Conservation (phyloP, 2,329 filamentous ascomycete genomes). For the Aaosphaeria pasadenensis region DNA sequence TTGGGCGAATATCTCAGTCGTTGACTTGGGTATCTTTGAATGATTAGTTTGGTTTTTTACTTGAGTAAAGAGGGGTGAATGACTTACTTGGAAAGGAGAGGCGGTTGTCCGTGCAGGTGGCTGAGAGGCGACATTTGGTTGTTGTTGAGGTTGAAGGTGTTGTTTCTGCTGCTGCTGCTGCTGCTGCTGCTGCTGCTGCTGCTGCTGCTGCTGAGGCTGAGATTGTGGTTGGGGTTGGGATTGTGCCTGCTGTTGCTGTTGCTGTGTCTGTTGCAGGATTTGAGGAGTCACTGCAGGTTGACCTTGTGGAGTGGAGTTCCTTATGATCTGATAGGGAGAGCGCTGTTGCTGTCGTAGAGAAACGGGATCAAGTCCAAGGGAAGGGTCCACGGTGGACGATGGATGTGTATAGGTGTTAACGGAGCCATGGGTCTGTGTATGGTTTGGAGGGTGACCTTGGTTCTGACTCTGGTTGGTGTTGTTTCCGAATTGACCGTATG, state of each 20-base stretch:
- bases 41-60: slow-evolving; percentile 2
- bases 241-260: neutral
- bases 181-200: neutral
- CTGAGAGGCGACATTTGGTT: slow-evolving; percentile 5
- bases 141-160: slow-evolving; percentile 5
- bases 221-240: neutral
- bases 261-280: slow-evolving; percentile 19
- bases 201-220: slow-evolving; percentile 8
- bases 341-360: slow-evolving; percentile 27
- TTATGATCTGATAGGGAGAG: slow-evolving; percentile 27
- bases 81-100: slow-evolving; percentile 30
- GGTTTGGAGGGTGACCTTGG: neutral
- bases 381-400: neutral
- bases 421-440: too few species aligned
- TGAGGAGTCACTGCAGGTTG: slow-evolving; percentile 28
- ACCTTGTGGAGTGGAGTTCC: slow-evolving; percentile 17
- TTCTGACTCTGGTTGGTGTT: slow-evolving; percentile 19
- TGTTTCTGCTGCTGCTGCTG: slow-evolving; percentile 6
- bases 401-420: neutral
- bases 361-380: slow-evolving; percentile 11
- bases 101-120: slow-evolving; percentile 1
- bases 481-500: slow-evolving; percentile 29
- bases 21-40: slow-evolving; percentile 21
- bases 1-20: slow-evolving; percentile 22
- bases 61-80: neutral